phyloP scores from a whole-genome alignment of 2,329 filamentous ascomycete species.

The Oidium heveae region DNA sequence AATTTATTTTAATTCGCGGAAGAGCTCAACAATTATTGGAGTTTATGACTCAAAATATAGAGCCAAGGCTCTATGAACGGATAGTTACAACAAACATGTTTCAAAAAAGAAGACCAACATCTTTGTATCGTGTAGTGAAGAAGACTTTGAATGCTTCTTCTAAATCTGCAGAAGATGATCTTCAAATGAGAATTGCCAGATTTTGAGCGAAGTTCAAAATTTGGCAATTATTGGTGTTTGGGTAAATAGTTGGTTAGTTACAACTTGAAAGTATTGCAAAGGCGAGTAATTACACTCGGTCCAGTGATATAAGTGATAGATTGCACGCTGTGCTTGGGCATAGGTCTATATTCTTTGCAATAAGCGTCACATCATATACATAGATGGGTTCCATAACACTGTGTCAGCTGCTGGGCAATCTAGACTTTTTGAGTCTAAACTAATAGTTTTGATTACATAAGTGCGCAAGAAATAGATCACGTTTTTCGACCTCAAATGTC shows the following conservation, averaged over 20 bases:
- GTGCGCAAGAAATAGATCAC: background rate
- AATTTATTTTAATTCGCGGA: background rate
- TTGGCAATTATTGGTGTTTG: background rate
- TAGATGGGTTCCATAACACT: background rate
- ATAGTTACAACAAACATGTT: no score
- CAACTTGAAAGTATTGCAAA: background rate
- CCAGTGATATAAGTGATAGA: background rate
- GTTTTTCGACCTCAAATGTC: background rate
- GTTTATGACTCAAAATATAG: background rate
- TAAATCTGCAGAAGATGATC: background rate
- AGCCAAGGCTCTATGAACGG: background rate
- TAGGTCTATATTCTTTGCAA: background rate
- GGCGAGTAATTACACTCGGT: background rate
- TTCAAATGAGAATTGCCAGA: background rate
- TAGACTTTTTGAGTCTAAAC: background rate
- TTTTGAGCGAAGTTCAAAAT: background rate
- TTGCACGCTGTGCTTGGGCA: background rate
- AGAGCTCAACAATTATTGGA: background rate
- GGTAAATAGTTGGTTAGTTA: background rate
- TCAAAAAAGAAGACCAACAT: background rate
- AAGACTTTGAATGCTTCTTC: background rate
- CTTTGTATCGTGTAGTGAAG: background rate
- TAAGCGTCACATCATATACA: background rate
- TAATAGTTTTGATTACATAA: background rate
- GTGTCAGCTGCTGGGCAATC: background rate